Evolutionary conservation across 2,329 filamentous ascomycete species (phyloP).

Genomic region (Fusarium sp.): DNA sequence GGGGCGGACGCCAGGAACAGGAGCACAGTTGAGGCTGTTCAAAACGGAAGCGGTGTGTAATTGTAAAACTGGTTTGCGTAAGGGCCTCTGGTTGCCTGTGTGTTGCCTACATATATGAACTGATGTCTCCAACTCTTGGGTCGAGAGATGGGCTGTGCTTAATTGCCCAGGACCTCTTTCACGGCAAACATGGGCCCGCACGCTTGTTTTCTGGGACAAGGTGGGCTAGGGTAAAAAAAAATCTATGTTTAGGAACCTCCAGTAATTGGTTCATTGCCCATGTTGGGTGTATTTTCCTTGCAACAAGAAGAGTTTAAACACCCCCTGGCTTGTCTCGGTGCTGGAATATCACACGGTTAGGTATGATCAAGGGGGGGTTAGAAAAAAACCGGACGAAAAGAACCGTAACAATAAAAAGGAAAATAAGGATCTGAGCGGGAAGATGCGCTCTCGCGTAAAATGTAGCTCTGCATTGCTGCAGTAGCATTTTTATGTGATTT

Average conservation of each 20-base stretch:
- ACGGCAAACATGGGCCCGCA: background rate
- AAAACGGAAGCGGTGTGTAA: constrained; percentile 29
- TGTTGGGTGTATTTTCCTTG: background rate
- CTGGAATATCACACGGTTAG: constrained; percentile 1
- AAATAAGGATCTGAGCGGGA: constrained; percentile 9
- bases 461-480: background rate
- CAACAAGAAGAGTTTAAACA: background rate
- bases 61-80: background rate
- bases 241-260: constrained; percentile 5
- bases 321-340: background rate
- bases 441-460: constrained; percentile 10
- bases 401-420: background rate
- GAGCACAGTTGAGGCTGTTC: background rate
- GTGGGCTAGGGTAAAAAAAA: background rate
- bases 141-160: constrained; percentile 33
- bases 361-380: background rate
- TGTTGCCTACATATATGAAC: constrained; percentile 16
- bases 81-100: background rate
- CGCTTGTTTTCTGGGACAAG: background rate
- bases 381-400: background rate
- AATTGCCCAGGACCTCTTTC: constrained; percentile 22
- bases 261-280: background rate
- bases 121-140: constrained; percentile 30
- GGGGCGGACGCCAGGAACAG: background rate
- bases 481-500: background rate